Conservation (phyloP, 495 filamentous ascomycete species). For the Amniculicola lignicola region DNA sequence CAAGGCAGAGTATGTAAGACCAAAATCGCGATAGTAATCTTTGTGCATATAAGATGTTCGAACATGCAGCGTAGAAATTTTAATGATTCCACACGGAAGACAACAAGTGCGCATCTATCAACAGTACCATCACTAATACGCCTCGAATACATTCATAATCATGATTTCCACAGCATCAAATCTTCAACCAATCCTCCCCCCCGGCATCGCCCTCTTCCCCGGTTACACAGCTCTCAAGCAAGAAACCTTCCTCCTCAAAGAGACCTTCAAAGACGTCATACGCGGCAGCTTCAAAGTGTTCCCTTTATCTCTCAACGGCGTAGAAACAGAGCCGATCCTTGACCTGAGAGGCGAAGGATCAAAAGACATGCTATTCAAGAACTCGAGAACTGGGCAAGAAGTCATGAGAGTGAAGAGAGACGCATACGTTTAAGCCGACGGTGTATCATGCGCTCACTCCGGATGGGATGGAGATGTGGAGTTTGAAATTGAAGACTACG, state of each 20-base stretch:
- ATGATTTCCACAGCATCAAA: background rate
- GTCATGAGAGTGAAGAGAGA: conserved; percentile 2
- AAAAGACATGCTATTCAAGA: background rate
- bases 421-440: background rate
- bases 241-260: conserved; percentile 1
- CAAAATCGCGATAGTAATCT: no score
- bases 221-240: background rate
- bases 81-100: no score
- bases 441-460: background rate
- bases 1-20: no score
- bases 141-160: background rate
- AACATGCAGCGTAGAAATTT: no score
- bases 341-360: background rate
- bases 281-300: background rate
- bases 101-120: no score
- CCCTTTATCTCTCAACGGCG: no score
- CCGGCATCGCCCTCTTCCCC: background rate
- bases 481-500: background rate
- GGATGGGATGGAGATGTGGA: background rate
- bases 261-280: background rate
- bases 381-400: background rate
- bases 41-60: no score
- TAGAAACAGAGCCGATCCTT: background rate
- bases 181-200: background rate
- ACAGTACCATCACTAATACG: no score